Base-by-base conservation (phyloP, 2,329 filamentous ascomycete genomes). In the Diaporthe sp. region DNA sequence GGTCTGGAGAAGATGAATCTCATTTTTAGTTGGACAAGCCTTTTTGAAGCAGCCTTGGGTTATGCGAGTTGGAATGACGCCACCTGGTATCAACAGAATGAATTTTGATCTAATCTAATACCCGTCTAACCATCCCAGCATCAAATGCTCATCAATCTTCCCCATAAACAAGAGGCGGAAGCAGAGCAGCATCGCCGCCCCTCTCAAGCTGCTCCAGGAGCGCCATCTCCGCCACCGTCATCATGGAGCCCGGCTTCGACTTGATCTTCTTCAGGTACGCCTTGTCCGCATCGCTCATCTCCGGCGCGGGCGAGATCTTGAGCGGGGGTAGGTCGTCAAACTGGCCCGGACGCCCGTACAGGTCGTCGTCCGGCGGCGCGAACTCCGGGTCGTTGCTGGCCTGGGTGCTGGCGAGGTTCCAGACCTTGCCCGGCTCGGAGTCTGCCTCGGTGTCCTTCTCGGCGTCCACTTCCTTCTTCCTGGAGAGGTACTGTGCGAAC, bases 391-490 rank as follows among this genome's bases (percentile, higher is more conserved):
- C 70, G 35, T 72, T 72, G 57, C 25, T 33, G 22, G 70, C 47
- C 35, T 72, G 70, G 22, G 66, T 74, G 60, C 25, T 74, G 19
- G 61, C 74, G 33, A 74, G 33, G 12, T 66, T 72, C 58, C 61
- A 71, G 47, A 67, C 60, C 52, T 61, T 22, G 12, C 52, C 50
- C 15, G 74, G 58, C 10, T 8, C 40, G 33, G 58, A 35, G 12
- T 52, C 45, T 19, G 17, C 45, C 67, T 75, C 74, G 19, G 69
- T 74, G 33, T 75, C 74, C 19, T 61, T 69, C 58, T 75, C 74
- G 33, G 71, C 57, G 28, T 75, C 74, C 10, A 75, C 74, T 2
- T 61, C 52, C n/a, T 75, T 74, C 60, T 75, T 52, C 17, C 60
- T 66, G 40, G 71, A 72, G 9, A 75, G n/a, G 35, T 74, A 75